A percentile compares a stretch with the other conserved stretches of the same genome.
Conservation (phyloP, 345 rosid species). For the Brassica nigra region DNA sequence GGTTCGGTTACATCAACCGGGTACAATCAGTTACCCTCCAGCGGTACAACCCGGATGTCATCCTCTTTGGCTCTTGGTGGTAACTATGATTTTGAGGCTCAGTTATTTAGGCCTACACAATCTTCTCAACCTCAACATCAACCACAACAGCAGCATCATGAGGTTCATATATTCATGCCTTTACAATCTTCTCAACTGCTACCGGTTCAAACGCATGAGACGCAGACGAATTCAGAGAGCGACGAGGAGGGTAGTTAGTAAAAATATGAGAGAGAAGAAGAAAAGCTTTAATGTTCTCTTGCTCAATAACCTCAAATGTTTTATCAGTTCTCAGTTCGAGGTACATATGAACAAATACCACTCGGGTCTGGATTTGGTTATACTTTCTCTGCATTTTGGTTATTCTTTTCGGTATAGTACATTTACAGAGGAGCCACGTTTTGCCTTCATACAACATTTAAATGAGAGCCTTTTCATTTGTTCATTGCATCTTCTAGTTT, state of each 20-base stretch:
- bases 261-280: not conserved
- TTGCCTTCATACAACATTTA: constrained; percentile 25
- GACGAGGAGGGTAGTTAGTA: constrained; percentile 47
- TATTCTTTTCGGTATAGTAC: constrained; percentile 26
- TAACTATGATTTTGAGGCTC: constrained; percentile 52
- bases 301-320: constrained; percentile 5
- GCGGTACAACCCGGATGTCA: constrained; percentile 39
- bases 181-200: constrained; percentile 38
- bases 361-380: not conserved
- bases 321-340: not conserved
- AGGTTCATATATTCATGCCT: constrained; percentile 30
- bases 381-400: constrained; percentile 30
- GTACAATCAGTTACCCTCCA: constrained; percentile 41
- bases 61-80: constrained; percentile 56
- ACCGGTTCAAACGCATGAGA: constrained; percentile 17
- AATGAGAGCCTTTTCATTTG: constrained; percentile 39
- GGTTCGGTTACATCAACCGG: constrained; percentile 46
- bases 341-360: not conserved
- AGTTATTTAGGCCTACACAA: not conserved
- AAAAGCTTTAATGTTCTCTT: constrained; percentile 19
- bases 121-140: constrained; percentile 16
- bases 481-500: not conserved
- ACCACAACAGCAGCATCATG: constrained; percentile 19
- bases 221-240: constrained; percentile 46
- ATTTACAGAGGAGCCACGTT: constrained; percentile 14